phyloP scores from a whole-genome alignment of 2,329 filamentous ascomycete genomes.

The Acarospora socialis region DNA sequence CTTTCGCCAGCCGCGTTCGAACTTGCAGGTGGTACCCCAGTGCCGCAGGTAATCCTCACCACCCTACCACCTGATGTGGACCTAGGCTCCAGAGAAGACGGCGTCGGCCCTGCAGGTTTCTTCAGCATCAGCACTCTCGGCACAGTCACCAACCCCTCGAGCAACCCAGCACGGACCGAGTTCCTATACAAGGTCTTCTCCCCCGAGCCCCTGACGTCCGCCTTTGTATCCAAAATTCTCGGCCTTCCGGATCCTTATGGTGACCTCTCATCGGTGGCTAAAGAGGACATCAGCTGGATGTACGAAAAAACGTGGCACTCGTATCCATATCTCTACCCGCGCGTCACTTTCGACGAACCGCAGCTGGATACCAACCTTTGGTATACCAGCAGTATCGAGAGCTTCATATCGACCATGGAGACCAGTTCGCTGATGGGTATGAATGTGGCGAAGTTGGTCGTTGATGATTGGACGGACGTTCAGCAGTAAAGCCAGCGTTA shows the following conservation, averaged over 20 bases:
- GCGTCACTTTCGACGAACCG: constrained; percentile 75
- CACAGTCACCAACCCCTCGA: constrained; percentile 43
- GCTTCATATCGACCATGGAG: constrained; percentile 96
- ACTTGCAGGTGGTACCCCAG: constrained; percentile 39
- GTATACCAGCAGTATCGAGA: constrained; percentile 62
- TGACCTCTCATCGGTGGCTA: constrained; percentile 14
- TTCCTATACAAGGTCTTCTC: constrained; percentile 57
- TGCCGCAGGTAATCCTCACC: constrained; percentile 68
- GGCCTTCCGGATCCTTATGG: constrained; percentile 24
- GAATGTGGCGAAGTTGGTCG: constrained; percentile 61
- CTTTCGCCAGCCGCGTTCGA: constrained; percentile 63
- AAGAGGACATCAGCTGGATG: constrained; percentile 54
- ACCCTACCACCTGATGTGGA: constrained; percentile 53
- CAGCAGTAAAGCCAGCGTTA: not conserved
- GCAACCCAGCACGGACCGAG: constrained; percentile 25
- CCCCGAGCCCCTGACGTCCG: constrained; percentile 31
- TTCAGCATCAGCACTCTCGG: constrained; percentile 71
- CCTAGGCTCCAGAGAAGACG: constrained; percentile 29
- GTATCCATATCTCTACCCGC: constrained; percentile 74
- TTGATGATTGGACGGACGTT: constrained; percentile 43
- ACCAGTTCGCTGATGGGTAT: constrained; percentile 83
- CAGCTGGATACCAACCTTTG: constrained; percentile 39
- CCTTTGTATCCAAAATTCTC: constrained; percentile 36
- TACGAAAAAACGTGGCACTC: constrained; percentile 65
- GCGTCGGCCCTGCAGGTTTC: constrained; percentile 62